Evolutionary conservation across 768 basidiomycete species (phyloP).

Genomic region (Lactarius pseudohatsudake): DNA sequence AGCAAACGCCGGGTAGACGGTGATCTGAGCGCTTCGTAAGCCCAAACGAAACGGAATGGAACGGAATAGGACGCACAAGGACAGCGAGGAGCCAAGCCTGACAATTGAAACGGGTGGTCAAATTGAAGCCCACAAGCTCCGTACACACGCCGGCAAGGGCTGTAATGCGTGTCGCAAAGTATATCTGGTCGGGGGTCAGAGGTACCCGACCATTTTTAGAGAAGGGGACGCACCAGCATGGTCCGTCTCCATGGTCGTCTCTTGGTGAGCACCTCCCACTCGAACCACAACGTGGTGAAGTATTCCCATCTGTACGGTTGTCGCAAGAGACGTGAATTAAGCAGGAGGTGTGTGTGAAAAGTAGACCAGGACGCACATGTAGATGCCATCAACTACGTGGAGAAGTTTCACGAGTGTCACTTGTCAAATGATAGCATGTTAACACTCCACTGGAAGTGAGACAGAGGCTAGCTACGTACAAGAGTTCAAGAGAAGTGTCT

Average conservation of each 20-base stretch:
- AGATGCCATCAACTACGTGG: slow-evolving; percentile 1
- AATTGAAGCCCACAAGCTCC: slow-evolving; percentile 7
- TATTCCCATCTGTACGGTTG: slow-evolving; percentile 5
- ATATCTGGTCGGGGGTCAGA: not conserved
- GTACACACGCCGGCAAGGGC: not conserved
- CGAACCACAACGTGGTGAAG: slow-evolving; percentile 4
- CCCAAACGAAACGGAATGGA: too few relatives aligned
- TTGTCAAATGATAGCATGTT: not conserved
- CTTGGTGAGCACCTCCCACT: not conserved
- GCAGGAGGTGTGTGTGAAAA: not conserved
- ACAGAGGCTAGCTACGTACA: not conserved
- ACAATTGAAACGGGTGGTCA: not conserved
- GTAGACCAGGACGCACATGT: not conserved
- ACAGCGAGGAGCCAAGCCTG: not conserved
- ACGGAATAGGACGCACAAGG: not conserved
- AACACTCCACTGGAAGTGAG: not conserved
- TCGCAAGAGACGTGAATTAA: not conserved
- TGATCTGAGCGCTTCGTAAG: not conserved
- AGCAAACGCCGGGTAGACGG: not conserved
- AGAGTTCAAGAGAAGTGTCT: not conserved
- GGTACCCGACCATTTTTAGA: not conserved
- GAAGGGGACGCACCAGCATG: not conserved
- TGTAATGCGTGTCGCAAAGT: not conserved
- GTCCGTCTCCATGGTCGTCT: not conserved
- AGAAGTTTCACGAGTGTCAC: slow-evolving; percentile 4